Base-by-base conservation (phyloP, 2,329 filamentous ascomycete species). In the Acrocalymma vagum region DNA sequence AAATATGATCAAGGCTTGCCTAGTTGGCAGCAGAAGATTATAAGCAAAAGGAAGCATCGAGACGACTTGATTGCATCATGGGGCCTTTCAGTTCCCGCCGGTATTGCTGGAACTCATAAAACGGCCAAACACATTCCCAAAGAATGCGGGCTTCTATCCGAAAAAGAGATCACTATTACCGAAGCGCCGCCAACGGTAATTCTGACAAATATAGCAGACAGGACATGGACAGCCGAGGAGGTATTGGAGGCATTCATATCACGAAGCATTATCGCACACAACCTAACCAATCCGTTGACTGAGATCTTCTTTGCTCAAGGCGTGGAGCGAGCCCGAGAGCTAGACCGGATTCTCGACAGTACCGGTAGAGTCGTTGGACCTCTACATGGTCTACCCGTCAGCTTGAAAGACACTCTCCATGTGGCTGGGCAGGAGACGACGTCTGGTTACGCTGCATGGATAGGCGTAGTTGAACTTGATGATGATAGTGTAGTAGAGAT, bases 321-420 rank as follows among this genome's bases (percentile, higher is more conserved):
- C 10, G 62, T 81, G 14, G 62, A 70, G 22, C 67, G 72, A 25
- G 79, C 79, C 5, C 70, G 73, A 37, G 67, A 72, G 23, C 69
- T 81, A 0, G 80, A 82, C 55, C 11, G 62, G 59, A n/a, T n/a
- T n/a, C n/a, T n/a, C n/a, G n/a, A n/a, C n/a, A n/a, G n/a, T n/a
- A n/a, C n/a, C n/a, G 45, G 65, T 72, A 64, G 63, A 42, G 63
- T 73, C 0, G 67, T 78, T 51, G 29, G 85, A 84, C 84, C 85
- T 1, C 73, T 89, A 1, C 85, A 89, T 61, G 86, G 83, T 62
- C 33, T 85, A 1, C 81, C 82, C 0, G 67, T 85, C 31, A 79
- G 82, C 0, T 72, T 89, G 17, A 89, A 89, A 56, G 85, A 88
- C 64, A 81, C 82, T 55, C 84, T 87, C 70, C 77, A 86, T 30